phyloP scores from a whole-genome alignment of 805 yeast genomes.

The Starmerella geochares region DNA sequence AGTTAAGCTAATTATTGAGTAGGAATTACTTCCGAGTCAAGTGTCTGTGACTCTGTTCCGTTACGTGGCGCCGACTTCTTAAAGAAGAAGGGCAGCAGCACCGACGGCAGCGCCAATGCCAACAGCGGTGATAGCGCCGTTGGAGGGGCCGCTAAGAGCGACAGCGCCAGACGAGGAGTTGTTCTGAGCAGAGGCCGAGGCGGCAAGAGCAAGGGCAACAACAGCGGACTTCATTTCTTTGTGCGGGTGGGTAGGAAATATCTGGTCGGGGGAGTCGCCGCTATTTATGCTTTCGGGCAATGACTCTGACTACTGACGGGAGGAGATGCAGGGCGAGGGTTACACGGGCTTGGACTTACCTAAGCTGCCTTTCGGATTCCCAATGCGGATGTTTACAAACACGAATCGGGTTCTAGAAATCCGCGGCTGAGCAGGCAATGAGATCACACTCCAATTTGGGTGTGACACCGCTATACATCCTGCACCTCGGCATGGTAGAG shows the following conservation, averaged over 20 bases:
- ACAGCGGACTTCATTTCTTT: slow-evolving; percentile 11
- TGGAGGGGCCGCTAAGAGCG: slow-evolving; percentile 6
- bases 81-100: slow-evolving; percentile 23
- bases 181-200: slow-evolving; percentile 11
- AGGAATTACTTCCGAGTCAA: not conserved
- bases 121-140: slow-evolving; percentile 18
- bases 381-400: slow-evolving; percentile 8
- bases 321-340: slow-evolving; percentile 4
- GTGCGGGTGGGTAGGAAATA: not conserved
- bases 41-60: not conserved
- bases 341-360: slow-evolving; percentile 2
- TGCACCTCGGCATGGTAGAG: no score
- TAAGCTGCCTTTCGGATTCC: slow-evolving; percentile 1
- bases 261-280: not conserved
- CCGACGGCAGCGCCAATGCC: slow-evolving; percentile 24
- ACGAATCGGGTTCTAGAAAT: slow-evolving; percentile 5
- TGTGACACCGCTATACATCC: not conserved
- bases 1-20: not conserved
- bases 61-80: slow-evolving; percentile 8
- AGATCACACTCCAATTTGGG: not conserved
- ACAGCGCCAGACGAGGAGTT: slow-evolving; percentile 9
- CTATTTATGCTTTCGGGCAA: slow-evolving; percentile 6
- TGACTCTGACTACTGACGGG: not conserved
- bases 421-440: not conserved
- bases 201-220: slow-evolving; percentile 11